These are phyloP conservation scores for Cicer bijugum DNA, from an alignment of 306 rosid genomes.

Conservation along the genomic window DNA sequence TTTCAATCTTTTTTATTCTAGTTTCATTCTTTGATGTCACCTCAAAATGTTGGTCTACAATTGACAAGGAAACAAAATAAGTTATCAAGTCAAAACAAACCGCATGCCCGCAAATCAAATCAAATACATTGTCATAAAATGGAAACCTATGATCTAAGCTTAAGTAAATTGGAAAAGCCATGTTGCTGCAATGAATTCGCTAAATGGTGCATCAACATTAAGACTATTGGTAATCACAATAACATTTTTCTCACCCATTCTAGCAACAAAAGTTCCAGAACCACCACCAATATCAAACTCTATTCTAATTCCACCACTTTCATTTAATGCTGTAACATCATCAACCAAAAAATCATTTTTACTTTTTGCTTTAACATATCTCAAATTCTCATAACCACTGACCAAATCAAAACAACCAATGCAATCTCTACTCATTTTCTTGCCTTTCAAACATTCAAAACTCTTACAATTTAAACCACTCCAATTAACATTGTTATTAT, in stretches of 20 bases:
- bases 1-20: too few species aligned
- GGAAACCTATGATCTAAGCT: slow-evolving; percentile 91
- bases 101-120: slow-evolving; percentile 76
- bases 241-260: slow-evolving; percentile 87
- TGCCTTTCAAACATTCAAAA: slow-evolving; percentile 70
- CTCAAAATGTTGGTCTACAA: slow-evolving; percentile 53
- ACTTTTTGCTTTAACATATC: slow-evolving; percentile 65
- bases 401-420: slow-evolving; percentile 74
- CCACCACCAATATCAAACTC: slow-evolving; percentile 92
- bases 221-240: slow-evolving; percentile 72
- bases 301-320: slow-evolving; percentile 1
- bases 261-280: slow-evolving; percentile 87
- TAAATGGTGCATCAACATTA: slow-evolving; percentile 81
- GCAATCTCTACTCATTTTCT: slow-evolving; percentile 73
- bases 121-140: slow-evolving; percentile 84
- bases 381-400: slow-evolving; percentile 62
- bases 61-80: slow-evolving; percentile 54
- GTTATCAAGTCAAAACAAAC: slow-evolving; percentile 95
- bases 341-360: slow-evolving; percentile 77
- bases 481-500: slow-evolving; percentile 78
- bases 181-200: slow-evolving; percentile 89
- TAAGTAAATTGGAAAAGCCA: slow-evolving; percentile 78
- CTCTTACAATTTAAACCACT: slow-evolving; percentile 78
- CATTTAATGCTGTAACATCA: slow-evolving; percentile 72
- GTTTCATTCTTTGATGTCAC: slow-evolving; percentile 8